Conservation (phyloP, 2,329 filamentous ascomycete genomes). For the Sarocladium brachiariae region DNA sequence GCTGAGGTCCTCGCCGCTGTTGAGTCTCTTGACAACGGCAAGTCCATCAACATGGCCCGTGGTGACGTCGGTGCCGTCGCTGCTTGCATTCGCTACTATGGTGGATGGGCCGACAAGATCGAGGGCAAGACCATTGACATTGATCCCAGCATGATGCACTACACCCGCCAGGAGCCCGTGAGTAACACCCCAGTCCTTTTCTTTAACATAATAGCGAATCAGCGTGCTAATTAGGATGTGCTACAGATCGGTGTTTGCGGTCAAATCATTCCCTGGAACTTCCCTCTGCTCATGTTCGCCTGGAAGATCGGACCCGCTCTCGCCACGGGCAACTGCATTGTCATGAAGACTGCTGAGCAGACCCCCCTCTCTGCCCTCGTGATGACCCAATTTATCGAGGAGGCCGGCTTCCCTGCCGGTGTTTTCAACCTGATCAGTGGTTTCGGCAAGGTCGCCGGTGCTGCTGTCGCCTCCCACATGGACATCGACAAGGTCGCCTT, state of each 20-base stretch:
- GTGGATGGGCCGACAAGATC: slow-evolving; percentile 88
- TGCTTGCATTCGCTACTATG: slow-evolving; percentile 66
- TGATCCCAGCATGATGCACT: slow-evolving; percentile 71
- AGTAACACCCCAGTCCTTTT: slow-evolving; percentile 20
- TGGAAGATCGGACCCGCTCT: slow-evolving; percentile 73
- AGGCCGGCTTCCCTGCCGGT: slow-evolving; percentile 68
- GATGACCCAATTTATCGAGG: slow-evolving; percentile 56
- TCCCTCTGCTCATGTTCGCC: slow-evolving; percentile 65
- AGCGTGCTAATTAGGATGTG: too few relatives aligned
- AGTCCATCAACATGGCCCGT: slow-evolving; percentile 69
- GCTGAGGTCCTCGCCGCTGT: slow-evolving; percentile 68
- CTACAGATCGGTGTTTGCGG: slow-evolving; percentile 63
- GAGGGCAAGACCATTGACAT: slow-evolving; percentile 82
- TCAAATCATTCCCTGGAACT: slow-evolving; percentile 83
- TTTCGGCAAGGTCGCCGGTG: slow-evolving; percentile 67
- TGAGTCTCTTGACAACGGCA: slow-evolving; percentile 85
- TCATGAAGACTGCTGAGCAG: slow-evolving; percentile 68
- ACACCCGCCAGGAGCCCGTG: slow-evolving; percentile 68
- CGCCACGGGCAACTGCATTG: slow-evolving; percentile 60
- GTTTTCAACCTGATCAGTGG: slow-evolving; percentile 68
- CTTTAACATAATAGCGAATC: too few relatives aligned
- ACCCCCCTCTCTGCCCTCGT: slow-evolving; percentile 61
- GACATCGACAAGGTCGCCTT: slow-evolving; percentile 73
- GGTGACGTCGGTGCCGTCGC: slow-evolving; percentile 64
- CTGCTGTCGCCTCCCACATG: slow-evolving; percentile 65